These are phyloP conservation scores for Talaromyces wortmannii DNA, from an alignment of 495 filamentous ascomycete genomes.

Conservation along the genomic window DNA sequence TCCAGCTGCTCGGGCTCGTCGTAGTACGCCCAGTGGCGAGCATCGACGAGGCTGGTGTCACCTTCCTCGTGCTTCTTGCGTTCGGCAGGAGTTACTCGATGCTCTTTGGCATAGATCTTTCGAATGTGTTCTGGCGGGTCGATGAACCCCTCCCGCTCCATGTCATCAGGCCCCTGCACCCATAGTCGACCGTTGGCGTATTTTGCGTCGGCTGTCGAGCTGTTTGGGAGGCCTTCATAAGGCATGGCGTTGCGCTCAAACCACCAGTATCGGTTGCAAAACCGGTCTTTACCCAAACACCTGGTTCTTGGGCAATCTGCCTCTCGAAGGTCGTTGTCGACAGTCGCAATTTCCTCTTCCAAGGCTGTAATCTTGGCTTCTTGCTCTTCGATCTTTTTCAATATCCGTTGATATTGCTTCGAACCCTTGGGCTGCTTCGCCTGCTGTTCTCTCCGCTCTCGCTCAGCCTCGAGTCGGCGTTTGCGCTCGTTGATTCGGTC, in stretches of 20 bases:
- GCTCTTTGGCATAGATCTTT: constrained; percentile 52
- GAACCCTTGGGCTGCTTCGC: constrained; percentile 77
- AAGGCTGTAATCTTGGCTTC: constrained; percentile 69
- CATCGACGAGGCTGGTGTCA: constrained; percentile 65
- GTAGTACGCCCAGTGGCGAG: constrained; percentile 85
- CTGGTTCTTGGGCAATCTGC: constrained; percentile 86
- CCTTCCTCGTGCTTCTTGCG: constrained; percentile 86
- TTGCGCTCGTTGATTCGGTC: constrained; percentile 74
- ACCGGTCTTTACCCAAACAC: constrained; percentile 85
- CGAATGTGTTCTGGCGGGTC: constrained; percentile 65
- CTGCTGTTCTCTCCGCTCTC: constrained; percentile 69
- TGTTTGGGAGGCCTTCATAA: constrained; percentile 77
- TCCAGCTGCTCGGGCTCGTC: constrained; percentile 73
- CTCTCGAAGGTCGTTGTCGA: constrained; percentile 90
- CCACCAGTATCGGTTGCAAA: constrained; percentile 99
- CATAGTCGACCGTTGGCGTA: constrained; percentile 95
- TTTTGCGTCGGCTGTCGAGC: constrained; percentile 76
- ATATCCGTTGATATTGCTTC: constrained; percentile 82
- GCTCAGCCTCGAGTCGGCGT: constrained; percentile 76
- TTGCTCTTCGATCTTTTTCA: constrained; percentile 82
- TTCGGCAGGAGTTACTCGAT: constrained; percentile 74
- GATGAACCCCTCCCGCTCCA: constrained; percentile 80
- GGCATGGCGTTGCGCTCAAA: constrained; percentile 99
- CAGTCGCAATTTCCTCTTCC: constrained; percentile 73
- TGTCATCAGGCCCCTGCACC: constrained; percentile 90